phyloP scores from a whole-genome alignment of 495 filamentous ascomycete genomes.

The Ramalina peruviana region DNA sequence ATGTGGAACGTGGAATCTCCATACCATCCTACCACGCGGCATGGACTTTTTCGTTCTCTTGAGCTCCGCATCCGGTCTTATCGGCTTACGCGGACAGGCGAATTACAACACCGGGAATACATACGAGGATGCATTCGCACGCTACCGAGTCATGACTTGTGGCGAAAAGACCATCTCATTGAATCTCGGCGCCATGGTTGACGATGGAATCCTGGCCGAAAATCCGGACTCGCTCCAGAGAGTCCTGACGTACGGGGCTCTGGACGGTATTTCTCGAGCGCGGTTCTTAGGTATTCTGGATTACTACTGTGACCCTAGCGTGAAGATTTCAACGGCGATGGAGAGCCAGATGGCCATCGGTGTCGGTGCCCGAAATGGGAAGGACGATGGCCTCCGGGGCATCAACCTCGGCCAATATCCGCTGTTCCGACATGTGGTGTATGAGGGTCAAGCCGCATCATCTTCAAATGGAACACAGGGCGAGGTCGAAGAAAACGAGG shows the following conservation, averaged over 20 bases:
- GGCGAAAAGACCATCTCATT: slow-evolving; percentile 16
- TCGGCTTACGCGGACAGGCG: slow-evolving; percentile 47
- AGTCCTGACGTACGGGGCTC: not conserved
- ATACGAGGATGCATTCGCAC: slow-evolving; percentile 34
- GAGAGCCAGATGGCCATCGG: slow-evolving; percentile 20
- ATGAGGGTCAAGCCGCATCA: not conserved
- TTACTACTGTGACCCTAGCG: slow-evolving; percentile 20
- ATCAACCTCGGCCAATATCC: not conserved
- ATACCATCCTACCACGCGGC: slow-evolving; percentile 20
- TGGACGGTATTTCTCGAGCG: not conserved
- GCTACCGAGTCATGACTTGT: slow-evolving; percentile 11
- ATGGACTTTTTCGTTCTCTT: slow-evolving; percentile 56
- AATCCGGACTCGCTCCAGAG: slow-evolving; percentile 10
- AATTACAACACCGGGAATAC: slow-evolving; percentile 56
- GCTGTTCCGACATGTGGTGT: not conserved
- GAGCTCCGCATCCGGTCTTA: slow-evolving; percentile 44
- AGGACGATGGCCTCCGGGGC: not conserved
- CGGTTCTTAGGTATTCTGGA: slow-evolving; percentile 21
- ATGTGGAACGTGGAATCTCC: slow-evolving; percentile 34
- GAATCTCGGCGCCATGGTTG: slow-evolving; percentile 11
- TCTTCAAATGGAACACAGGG: not conserved
- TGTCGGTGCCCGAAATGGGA: not conserved
- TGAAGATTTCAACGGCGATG: slow-evolving; percentile 6
- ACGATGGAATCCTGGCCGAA: slow-evolving; percentile 8
- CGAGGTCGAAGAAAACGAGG: not conserved